phyloP scores from a whole-genome alignment of 371 early-diverging fungal species.

The Capillidium rhysosporum region DNA sequence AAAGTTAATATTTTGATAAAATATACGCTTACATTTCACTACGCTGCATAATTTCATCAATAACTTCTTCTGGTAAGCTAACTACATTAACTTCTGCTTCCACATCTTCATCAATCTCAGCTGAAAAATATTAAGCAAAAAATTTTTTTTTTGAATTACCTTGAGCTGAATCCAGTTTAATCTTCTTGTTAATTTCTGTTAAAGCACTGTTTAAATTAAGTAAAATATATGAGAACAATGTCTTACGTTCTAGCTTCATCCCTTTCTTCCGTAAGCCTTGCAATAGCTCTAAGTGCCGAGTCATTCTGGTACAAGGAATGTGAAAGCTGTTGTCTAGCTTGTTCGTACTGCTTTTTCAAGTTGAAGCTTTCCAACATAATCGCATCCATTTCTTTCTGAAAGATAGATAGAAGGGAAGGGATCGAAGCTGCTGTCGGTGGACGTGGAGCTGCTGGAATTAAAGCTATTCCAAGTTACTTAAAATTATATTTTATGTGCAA shows the following conservation, averaged over 20 bases:
- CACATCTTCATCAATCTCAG: constrained; percentile 1
- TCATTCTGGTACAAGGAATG: constrained; percentile 88
- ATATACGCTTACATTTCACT: constrained; percentile 6
- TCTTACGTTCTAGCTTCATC: constrained; percentile 71
- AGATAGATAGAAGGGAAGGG: constrained; percentile 66
- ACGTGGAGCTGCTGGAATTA: constrained; percentile 58
- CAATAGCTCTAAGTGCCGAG: constrained; percentile 86
- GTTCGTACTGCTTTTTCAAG: constrained; percentile 77
- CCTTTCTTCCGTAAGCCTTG: constrained; percentile 70
- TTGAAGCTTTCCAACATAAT: constrained; percentile 81
- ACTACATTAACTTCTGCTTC: constrained; percentile 11
- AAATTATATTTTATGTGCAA: neutral
- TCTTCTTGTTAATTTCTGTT: constrained; percentile 8
- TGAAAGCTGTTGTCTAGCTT: constrained; percentile 74
- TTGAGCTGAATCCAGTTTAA: neutral
- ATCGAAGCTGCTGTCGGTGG: constrained; percentile 79
- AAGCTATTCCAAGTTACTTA: constrained; percentile 16
- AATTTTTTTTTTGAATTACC: neutral
- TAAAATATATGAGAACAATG: neutral
- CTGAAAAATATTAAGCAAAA: constrained; percentile 6
- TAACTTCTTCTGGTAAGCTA: constrained; percentile 2
- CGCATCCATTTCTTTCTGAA: constrained; percentile 91
- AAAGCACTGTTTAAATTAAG: constrained; percentile 8
- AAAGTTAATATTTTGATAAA: neutral
- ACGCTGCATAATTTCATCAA: constrained; percentile 7